These are phyloP conservation scores for Saccharomycopsis schoenii DNA, from an alignment of 805 yeast genomes.

Conservation along the genomic window DNA sequence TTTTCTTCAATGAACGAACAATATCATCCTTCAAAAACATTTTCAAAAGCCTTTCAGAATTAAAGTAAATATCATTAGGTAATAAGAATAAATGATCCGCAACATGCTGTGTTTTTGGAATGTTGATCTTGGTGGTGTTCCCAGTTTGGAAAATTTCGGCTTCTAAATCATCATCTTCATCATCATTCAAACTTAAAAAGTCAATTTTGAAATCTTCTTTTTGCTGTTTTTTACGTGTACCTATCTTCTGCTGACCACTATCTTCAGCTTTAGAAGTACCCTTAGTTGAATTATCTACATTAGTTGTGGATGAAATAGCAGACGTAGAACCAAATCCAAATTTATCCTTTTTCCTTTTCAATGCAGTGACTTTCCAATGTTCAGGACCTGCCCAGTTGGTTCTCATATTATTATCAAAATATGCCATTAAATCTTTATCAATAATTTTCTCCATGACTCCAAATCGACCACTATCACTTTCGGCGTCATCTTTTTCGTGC, in stretches of 20 bases:
- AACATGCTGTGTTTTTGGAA: conserved; percentile 34
- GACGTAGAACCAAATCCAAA: conserved; percentile 1
- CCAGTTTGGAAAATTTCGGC: conserved; percentile 33
- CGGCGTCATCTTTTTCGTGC: conserved; percentile 17
- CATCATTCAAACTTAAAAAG: conserved; percentile 26
- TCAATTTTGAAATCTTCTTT: conserved; percentile 34
- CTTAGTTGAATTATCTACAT: background rate
- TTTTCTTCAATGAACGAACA: conserved; percentile 8
- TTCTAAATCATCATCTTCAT: conserved; percentile 25
- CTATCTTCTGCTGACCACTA: background rate
- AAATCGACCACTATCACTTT: conserved; percentile 21
- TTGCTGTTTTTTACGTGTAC: conserved; percentile 21
- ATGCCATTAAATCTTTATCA: conserved; percentile 63
- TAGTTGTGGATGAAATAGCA: background rate
- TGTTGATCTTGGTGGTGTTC: conserved; percentile 26
- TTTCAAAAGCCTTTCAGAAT: conserved; percentile 55
- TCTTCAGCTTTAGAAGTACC: background rate
- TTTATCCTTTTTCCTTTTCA: conserved; percentile 36
- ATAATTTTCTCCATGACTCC: conserved; percentile 27
- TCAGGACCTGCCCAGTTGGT: conserved; percentile 84
- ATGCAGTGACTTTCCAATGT: conserved; percentile 74
- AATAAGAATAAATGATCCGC: conserved; percentile 39
- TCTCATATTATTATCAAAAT: conserved; percentile 65
- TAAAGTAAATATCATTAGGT: conserved; percentile 68
- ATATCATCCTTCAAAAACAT: conserved; percentile 60